A percentile compares a stretch with the other conserved stretches of the same genome.
Evolutionary conservation across 1,139 yeast species (phyloP).

Genomic region (Suhomyces chickasaworum): DNA sequence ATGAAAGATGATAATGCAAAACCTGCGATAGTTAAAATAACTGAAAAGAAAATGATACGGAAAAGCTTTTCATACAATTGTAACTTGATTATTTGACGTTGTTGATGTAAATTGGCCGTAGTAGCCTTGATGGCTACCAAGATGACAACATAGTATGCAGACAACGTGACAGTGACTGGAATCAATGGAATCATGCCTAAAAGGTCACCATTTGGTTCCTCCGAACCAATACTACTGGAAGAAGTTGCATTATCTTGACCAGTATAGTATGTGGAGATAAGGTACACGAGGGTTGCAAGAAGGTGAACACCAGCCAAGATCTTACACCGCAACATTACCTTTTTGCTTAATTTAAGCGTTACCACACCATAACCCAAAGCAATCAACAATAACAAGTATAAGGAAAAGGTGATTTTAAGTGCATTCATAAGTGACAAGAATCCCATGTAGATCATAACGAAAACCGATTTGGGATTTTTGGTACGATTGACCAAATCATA

Average conservation of each 20-base stretch:
- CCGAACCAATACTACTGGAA: slow-evolving; percentile 22
- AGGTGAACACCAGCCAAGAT: slow-evolving; percentile 76
- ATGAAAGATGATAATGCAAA: slow-evolving; percentile 70
- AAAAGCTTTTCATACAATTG: slow-evolving; percentile 81
- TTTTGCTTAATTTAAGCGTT: slow-evolving; percentile 74
- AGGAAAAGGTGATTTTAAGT: slow-evolving; percentile 81
- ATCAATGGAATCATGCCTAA: slow-evolving; percentile 49
- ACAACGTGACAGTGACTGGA: slow-evolving; percentile 72
- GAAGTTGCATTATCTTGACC: slow-evolving; percentile 41
- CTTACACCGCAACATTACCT: slow-evolving; percentile 77
- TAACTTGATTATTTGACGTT: slow-evolving; percentile 89
- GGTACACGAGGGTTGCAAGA: slow-evolving; percentile 63
- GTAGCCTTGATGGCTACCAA: slow-evolving; percentile 75
- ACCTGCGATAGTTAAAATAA: slow-evolving; percentile 53
- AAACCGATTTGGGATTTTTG: slow-evolving; percentile 48
- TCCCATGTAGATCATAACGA: slow-evolving; percentile 70
- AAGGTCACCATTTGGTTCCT: slow-evolving; percentile 24
- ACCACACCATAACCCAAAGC: slow-evolving; percentile 95
- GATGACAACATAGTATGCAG: slow-evolving; percentile 73
- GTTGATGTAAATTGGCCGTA: slow-evolving; percentile 70
- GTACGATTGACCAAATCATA: slow-evolving; percentile 78
- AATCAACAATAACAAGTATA: slow-evolving; percentile 82
- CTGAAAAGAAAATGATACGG: slow-evolving; percentile 70
- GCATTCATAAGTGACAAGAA: slow-evolving; percentile 80
- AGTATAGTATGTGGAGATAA: slow-evolving; percentile 64